Evolutionary conservation across 1,284 basidiomycete genomes (phyloP).

Genomic region (Irpex rosettiformis): DNA sequence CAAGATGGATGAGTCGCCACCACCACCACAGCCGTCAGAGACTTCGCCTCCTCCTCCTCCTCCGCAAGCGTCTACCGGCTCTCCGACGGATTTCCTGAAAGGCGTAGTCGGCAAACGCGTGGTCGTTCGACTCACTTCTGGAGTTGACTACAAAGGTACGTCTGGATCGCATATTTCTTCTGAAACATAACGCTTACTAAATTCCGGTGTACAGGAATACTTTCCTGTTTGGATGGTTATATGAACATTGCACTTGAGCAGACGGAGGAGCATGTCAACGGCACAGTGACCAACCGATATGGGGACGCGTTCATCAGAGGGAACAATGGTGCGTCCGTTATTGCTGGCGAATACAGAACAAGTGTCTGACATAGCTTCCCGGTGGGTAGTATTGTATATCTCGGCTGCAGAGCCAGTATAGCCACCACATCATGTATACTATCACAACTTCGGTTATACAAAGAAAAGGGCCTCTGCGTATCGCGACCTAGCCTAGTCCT

Average conservation of each 20-base stretch:
- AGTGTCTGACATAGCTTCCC: neutral
- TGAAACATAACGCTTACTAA: neutral
- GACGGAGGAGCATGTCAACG: constrained; percentile 93
- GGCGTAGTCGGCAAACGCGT: constrained; percentile 95
- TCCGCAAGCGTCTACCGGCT: constrained; percentile 52
- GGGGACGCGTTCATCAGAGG: constrained; percentile 96
- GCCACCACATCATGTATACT: neutral
- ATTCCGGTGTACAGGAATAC: constrained; percentile 56
- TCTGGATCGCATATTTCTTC: constrained; percentile 6
- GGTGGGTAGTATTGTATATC: constrained; percentile 29
- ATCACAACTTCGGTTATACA: neutral
- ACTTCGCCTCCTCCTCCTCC: constrained; percentile 47
- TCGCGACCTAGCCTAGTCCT: neutral
- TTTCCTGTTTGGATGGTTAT: constrained; percentile 97
- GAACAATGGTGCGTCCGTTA: constrained; percentile 82
- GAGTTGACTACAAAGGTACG: constrained; percentile 91
- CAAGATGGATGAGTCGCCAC: constrained; percentile 18
- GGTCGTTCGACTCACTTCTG: constrained; percentile 91
- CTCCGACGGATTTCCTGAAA: constrained; percentile 88
- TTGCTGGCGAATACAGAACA: neutral
- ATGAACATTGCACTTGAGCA: constrained; percentile 99
- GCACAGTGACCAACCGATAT: constrained; percentile 81
- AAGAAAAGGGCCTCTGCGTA: too few species aligned
- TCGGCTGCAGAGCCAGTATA: constrained; percentile 30
- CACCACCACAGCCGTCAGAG: constrained; percentile 25